Evolutionary conservation across 495 filamentous ascomycete species (phyloP).

Genomic region (Saxispiralis lemnorum): DNA sequence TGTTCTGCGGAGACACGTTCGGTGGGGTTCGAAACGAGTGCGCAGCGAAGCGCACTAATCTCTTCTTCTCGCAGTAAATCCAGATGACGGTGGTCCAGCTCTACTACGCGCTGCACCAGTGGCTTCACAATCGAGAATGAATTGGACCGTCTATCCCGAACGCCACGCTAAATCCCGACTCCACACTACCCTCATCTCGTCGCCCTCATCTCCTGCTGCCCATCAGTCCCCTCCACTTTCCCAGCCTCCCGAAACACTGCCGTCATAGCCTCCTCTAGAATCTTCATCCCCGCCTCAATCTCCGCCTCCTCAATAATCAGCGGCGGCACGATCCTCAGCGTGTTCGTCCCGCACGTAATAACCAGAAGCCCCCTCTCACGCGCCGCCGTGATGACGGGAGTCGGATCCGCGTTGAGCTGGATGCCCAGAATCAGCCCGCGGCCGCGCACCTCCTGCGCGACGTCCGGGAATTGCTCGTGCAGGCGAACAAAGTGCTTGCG

Average conservation of each 20-base stretch:
- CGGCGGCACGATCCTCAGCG: slow-evolving; percentile 27
- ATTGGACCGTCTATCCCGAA: too few species aligned
- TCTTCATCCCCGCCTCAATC: slow-evolving; percentile 54
- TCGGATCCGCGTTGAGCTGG: slow-evolving; percentile 56
- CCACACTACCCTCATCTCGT: neutral
- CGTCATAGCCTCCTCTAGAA: slow-evolving; percentile 61
- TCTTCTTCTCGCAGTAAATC: too few species aligned
- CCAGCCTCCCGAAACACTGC: slow-evolving; percentile 24
- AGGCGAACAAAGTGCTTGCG: slow-evolving; percentile 43
- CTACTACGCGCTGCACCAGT: too few species aligned
- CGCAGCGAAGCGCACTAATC: too few species aligned
- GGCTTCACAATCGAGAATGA: too few species aligned
- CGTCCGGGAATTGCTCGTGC: slow-evolving; percentile 45
- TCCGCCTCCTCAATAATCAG: slow-evolving; percentile 53
- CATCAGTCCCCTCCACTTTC: slow-evolving; percentile 17
- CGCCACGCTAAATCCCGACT: too few species aligned
- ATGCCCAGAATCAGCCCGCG: slow-evolving; percentile 69
- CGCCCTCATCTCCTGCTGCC: slow-evolving; percentile 21
- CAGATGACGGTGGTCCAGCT: too few species aligned
- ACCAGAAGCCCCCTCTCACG: slow-evolving; percentile 75
- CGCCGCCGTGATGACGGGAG: slow-evolving; percentile 59
- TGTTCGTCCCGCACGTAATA: slow-evolving; percentile 77
- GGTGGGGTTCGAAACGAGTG: too few species aligned
- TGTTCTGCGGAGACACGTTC: too few species aligned
- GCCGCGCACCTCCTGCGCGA: slow-evolving; percentile 64